Conservation (phyloP, 2,329 filamentous ascomycete species). For the Trichoderma oligosporum region DNA sequence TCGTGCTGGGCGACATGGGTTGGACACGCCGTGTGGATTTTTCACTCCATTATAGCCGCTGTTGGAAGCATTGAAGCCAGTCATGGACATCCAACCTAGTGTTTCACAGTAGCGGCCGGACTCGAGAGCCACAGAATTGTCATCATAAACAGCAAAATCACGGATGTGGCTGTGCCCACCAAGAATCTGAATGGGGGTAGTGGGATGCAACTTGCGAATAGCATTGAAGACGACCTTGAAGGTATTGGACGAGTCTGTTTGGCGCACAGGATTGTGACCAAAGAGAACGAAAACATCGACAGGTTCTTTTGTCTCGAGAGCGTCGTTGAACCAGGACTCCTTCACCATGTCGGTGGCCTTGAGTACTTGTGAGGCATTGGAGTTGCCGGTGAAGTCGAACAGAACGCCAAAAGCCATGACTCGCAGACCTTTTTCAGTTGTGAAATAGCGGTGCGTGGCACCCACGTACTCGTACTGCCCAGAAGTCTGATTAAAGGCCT, state of each 20-base stretch:
- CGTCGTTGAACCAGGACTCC: slow-evolving; percentile 58
- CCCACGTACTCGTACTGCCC: slow-evolving; percentile 41
- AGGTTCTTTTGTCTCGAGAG: slow-evolving; percentile 49
- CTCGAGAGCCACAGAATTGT: slow-evolving; percentile 57
- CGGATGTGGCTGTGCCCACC: slow-evolving; percentile 63
- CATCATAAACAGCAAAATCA: slow-evolving; percentile 62
- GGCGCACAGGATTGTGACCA: slow-evolving; percentile 59
- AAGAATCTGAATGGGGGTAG: slow-evolving; percentile 61
- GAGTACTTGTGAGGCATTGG: slow-evolving; percentile 58
- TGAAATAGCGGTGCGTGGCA: slow-evolving; percentile 43
- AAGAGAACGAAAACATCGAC: slow-evolving; percentile 62
- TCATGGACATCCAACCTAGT: slow-evolving; percentile 62
- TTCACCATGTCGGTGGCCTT: slow-evolving; percentile 49
- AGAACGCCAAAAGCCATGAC: slow-evolving; percentile 45
- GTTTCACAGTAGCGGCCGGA: slow-evolving; percentile 66
- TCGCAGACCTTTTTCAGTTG: slow-evolving; percentile 39
- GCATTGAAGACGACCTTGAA: slow-evolving; percentile 49
- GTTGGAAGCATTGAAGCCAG: slow-evolving; percentile 49
- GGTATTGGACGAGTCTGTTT: slow-evolving; percentile 42
- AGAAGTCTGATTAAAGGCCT: slow-evolving; percentile 39
- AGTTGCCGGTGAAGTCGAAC: slow-evolving; percentile 53
- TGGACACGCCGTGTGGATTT: slow-evolving; percentile 37
- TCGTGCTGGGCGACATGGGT: slow-evolving; percentile 40
- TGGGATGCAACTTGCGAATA: slow-evolving; percentile 54
- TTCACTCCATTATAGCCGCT: slow-evolving; percentile 38